Conservation (phyloP, 1,284 basidiomycete species). For the Vanrija humicola region DNA sequence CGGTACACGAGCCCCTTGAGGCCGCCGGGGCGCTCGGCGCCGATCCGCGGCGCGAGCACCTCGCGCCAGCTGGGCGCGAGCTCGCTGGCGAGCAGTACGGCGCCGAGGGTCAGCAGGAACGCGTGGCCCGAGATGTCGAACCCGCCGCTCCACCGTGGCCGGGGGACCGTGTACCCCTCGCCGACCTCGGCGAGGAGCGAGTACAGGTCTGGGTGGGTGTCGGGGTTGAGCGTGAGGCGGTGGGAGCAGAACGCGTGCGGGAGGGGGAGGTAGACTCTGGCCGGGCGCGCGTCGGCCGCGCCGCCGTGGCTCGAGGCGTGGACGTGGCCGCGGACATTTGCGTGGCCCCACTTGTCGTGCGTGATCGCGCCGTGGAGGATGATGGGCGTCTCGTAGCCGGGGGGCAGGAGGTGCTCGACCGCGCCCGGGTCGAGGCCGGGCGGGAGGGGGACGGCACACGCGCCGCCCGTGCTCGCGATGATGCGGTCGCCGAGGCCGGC, state of each 20-base stretch:
- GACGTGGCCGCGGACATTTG: background rate
- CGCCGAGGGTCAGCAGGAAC: slow-evolving; percentile 82
- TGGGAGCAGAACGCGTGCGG: slow-evolving; percentile 56
- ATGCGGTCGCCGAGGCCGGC: slow-evolving; percentile 75
- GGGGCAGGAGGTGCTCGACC: slow-evolving; percentile 10
- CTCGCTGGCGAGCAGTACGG: slow-evolving; percentile 75
- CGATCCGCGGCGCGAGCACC: background rate
- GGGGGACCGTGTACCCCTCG: slow-evolving; percentile 18
- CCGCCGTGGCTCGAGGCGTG: background rate
- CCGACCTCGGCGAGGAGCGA: slow-evolving; percentile 25
- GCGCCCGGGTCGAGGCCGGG: slow-evolving; percentile 11
- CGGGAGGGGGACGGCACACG: slow-evolving; percentile 68
- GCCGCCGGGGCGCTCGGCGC: background rate
- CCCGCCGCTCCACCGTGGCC: slow-evolving; percentile 60
- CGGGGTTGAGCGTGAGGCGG: slow-evolving; percentile 56
- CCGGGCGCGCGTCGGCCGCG: background rate
- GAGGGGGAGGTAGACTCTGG: slow-evolving; percentile 24
- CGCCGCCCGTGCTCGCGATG: slow-evolving; percentile 69
- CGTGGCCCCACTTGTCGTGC: background rate
- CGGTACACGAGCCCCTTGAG: slow-evolving; percentile 10
- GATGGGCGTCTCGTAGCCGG: slow-evolving; percentile 51
- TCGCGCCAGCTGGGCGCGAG: slow-evolving; percentile 51
- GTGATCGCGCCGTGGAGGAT: slow-evolving; percentile 52
- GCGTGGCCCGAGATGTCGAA: slow-evolving; percentile 94
- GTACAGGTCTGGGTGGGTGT: slow-evolving; percentile 66